A percentile compares a stretch with the other conserved stretches of the same genome.
These are phyloP conservation scores for Tuber indicum DNA, from an alignment of 495 filamentous ascomycete genomes.

Conservation along the genomic window DNA sequence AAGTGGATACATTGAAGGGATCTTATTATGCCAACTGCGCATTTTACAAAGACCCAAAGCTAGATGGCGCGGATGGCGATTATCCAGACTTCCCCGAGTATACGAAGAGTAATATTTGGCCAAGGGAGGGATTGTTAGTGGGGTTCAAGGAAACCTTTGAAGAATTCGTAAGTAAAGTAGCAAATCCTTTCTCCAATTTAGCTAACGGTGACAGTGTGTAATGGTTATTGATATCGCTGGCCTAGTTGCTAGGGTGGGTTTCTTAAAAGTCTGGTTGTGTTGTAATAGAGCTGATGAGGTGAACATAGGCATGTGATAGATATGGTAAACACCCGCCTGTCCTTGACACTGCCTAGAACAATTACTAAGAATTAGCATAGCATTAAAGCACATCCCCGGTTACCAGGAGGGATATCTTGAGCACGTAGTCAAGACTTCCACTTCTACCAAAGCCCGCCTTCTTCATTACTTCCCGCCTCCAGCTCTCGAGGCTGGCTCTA, in stretches of 20 bases:
- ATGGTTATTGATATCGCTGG: slow-evolving; percentile 84
- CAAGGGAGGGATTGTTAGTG: slow-evolving; percentile 56
- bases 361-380: slow-evolving; percentile 2
- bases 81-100: slow-evolving; percentile 55
- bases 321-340: slow-evolving; percentile 49
- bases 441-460: slow-evolving; percentile 84
- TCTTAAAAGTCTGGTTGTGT: neutral
- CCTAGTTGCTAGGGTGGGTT: slow-evolving; percentile 59
- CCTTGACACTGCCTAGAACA: neutral
- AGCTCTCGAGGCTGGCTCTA: slow-evolving; percentile 28
- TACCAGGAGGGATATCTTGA: slow-evolving; percentile 77
- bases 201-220: slow-evolving; percentile 48
- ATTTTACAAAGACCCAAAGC: slow-evolving; percentile 67
- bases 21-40: slow-evolving; percentile 96
- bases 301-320: slow-evolving; percentile 62
- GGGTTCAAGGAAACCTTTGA: slow-evolving; percentile 67
- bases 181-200: neutral
- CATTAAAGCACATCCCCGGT: slow-evolving; percentile 62
- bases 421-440: slow-evolving; percentile 72
- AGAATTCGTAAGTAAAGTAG: slow-evolving; percentile 48
- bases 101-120: slow-evolving; percentile 80
- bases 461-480: slow-evolving; percentile 84
- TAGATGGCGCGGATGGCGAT: slow-evolving; percentile 52
- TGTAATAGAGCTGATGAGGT: slow-evolving; percentile 5
- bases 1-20: slow-evolving; percentile 87